phyloP scores from a whole-genome alignment of 2,329 filamentous ascomycete genomes.

The Fusarium verticillioides region DNA sequence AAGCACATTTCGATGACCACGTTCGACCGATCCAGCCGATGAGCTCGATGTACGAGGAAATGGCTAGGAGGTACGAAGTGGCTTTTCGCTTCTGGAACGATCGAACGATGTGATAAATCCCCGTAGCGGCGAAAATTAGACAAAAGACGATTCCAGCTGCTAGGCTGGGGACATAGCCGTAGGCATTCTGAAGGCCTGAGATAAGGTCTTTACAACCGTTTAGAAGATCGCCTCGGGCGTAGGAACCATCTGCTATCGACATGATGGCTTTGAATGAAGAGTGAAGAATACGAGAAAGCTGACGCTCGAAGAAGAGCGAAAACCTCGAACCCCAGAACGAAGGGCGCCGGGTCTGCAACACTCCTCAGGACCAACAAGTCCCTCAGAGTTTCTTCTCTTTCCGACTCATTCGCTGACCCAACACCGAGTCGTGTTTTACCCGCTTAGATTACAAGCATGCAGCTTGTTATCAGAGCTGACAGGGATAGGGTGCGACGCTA shows the following conservation, averaged over 20 bases:
- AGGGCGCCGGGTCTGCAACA: neutral
- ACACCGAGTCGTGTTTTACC: neutral
- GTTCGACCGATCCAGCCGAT: slow-evolving; percentile 61
- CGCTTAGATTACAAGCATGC: neutral
- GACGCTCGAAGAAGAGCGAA: neutral
- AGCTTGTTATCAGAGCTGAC: neutral
- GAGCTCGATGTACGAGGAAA: slow-evolving; percentile 49
- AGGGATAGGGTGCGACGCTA: neutral
- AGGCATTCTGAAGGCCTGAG: slow-evolving; percentile 32
- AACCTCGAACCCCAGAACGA: neutral
- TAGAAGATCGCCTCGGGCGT: slow-evolving; percentile 36
- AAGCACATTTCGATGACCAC: slow-evolving; percentile 61
- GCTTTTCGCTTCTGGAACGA: slow-evolving; percentile 35
- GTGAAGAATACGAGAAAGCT: neutral
- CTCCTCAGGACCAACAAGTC: slow-evolving; percentile 5
- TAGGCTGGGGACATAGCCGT: slow-evolving; percentile 37
- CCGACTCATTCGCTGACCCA: neutral
- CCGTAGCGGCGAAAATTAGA: slow-evolving; percentile 25
- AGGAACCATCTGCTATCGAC: slow-evolving; percentile 25
- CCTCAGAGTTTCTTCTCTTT: neutral
- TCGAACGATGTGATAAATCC: slow-evolving; percentile 31
- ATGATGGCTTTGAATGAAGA: neutral
- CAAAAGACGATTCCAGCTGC: slow-evolving; percentile 35
- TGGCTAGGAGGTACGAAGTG: slow-evolving; percentile 32
- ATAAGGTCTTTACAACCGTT: slow-evolving; percentile 32